Conservation (phyloP, 2,329 filamentous ascomycete species). For the Moelleriella libera region DNA sequence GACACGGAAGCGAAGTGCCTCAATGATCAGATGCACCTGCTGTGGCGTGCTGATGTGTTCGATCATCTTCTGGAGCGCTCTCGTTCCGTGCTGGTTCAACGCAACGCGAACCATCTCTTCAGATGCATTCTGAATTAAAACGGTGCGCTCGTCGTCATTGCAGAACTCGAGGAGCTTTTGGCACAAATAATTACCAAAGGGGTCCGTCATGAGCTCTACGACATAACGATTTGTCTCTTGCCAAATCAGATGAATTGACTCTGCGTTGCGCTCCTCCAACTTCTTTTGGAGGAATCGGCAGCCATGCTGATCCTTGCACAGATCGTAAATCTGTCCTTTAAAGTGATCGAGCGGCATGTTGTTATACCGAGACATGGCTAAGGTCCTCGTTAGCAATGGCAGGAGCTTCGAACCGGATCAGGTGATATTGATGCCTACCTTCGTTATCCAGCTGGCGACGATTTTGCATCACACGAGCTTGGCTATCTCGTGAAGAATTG, state of each 20-base stretch:
- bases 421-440: conserved; percentile 27
- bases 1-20: conserved; percentile 68
- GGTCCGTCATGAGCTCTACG: conserved; percentile 95
- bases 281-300: conserved; percentile 96
- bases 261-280: conserved; percentile 74
- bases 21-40: conserved; percentile 79
- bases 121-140: conserved; percentile 79
- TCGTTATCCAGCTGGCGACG: conserved; percentile 63
- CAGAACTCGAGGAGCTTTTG: conserved; percentile 95
- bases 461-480: conserved; percentile 61
- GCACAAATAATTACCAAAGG: conserved; percentile 97
- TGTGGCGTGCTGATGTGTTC: conserved; percentile 80
- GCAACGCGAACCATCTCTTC: conserved; percentile 84
- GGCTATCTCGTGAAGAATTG: conserved; percentile 53
- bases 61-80: conserved; percentile 98
- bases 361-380: conserved; percentile 65
- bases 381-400: conserved; percentile 13
- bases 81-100: conserved; percentile 91
- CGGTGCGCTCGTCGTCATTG: conserved; percentile 87
- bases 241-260: conserved; percentile 87
- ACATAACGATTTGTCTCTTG: conserved; percentile 86
- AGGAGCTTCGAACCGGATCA: too few species aligned
- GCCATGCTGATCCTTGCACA: conserved; percentile 97
- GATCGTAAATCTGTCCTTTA: conserved; percentile 67
- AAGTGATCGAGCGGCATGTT: conserved; percentile 73